Conservation (phyloP, 1,284 basidiomycete species). For the Cutaneotrichosporon spelunceum region DNA sequence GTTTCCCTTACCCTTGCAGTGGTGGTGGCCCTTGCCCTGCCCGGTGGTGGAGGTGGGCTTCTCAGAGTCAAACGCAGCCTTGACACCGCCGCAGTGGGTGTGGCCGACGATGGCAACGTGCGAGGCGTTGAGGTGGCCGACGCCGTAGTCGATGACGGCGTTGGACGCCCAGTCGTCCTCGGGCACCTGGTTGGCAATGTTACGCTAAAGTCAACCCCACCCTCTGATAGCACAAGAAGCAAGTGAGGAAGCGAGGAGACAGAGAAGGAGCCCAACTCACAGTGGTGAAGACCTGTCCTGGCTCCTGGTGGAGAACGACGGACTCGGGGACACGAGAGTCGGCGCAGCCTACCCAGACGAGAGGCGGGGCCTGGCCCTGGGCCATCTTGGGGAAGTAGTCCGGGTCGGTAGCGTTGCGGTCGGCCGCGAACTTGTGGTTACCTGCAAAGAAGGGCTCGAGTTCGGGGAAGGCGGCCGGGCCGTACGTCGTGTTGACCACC, state of each 20-base stretch:
- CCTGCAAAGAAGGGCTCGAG: conserved; percentile 29
- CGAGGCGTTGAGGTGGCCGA: conserved; percentile 72
- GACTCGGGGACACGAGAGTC: conserved; percentile 52
- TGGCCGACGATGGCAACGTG: conserved; percentile 83
- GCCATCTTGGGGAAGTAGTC: conserved; percentile 36
- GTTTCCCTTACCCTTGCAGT: not conserved
- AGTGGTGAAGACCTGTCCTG: conserved; percentile 67
- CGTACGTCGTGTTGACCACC: not conserved
- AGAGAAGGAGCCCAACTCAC: conserved; percentile 24
- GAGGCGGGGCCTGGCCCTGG: conserved; percentile 43
- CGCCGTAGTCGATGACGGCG: conserved; percentile 76
- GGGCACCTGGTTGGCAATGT: conserved; percentile 60
- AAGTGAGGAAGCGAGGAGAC: not conserved
- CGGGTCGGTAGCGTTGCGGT: conserved; percentile 31
- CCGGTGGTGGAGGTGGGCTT: conserved; percentile 16
- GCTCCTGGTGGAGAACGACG: conserved; percentile 50
- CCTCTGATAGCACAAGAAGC: not conserved
- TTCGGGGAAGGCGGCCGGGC: conserved; percentile 16
- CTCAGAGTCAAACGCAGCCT: conserved; percentile 57
- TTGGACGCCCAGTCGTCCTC: conserved; percentile 71
- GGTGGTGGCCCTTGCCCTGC: not conserved
- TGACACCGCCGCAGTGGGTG: conserved; percentile 71
- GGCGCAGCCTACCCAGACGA: conserved; percentile 51
- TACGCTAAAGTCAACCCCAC: conserved; percentile 20
- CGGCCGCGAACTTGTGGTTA: conserved; percentile 42